A percentile compares a stretch with the other conserved stretches of the same genome.
Conservation (phyloP, 2,329 filamentous ascomycete genomes). For the Xylariales sp. region DNA sequence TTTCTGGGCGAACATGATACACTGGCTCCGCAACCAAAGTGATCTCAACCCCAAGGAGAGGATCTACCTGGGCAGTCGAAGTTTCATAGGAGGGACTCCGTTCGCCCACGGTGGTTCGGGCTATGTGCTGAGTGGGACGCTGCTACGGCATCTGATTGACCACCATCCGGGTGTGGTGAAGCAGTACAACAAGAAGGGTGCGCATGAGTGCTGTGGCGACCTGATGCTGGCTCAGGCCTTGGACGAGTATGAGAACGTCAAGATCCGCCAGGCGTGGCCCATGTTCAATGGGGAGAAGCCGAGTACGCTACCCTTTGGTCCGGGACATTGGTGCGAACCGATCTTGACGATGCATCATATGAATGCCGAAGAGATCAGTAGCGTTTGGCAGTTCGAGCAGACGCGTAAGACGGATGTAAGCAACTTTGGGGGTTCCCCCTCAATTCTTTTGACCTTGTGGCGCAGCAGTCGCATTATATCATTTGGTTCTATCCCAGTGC, state of each 20-base stretch:
- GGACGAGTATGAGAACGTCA: constrained; percentile 37
- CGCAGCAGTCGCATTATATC: too few relatives aligned
- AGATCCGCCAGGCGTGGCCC: constrained; percentile 41
- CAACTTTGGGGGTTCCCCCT: too few relatives aligned
- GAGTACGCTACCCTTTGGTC: constrained; percentile 42
- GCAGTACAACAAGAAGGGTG: constrained; percentile 41
- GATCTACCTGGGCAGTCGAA: constrained; percentile 47
- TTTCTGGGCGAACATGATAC: constrained; percentile 48
- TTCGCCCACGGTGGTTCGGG: constrained; percentile 57
- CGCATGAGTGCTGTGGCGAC: constrained; percentile 47
- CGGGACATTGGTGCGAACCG: constrained; percentile 51
- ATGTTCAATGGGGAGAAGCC: constrained; percentile 55
- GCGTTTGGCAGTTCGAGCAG: constrained; percentile 50
- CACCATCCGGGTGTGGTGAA: constrained; percentile 37
- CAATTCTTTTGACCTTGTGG: too few relatives aligned
- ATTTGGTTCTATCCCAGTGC: too few relatives aligned
- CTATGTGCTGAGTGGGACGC: constrained; percentile 48
- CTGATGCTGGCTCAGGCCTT: constrained; percentile 44
- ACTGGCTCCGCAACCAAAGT: constrained; percentile 39
- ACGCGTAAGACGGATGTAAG: constrained; percentile 38
- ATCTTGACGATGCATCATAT: constrained; percentile 55
- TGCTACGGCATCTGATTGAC: constrained; percentile 44
- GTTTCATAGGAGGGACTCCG: constrained; percentile 37
- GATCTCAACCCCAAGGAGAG: constrained; percentile 37
- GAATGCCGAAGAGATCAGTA: constrained; percentile 45